Conservation (phyloP, 2,329 filamentous ascomycete species). For the Metarhizium rileyi region DNA sequence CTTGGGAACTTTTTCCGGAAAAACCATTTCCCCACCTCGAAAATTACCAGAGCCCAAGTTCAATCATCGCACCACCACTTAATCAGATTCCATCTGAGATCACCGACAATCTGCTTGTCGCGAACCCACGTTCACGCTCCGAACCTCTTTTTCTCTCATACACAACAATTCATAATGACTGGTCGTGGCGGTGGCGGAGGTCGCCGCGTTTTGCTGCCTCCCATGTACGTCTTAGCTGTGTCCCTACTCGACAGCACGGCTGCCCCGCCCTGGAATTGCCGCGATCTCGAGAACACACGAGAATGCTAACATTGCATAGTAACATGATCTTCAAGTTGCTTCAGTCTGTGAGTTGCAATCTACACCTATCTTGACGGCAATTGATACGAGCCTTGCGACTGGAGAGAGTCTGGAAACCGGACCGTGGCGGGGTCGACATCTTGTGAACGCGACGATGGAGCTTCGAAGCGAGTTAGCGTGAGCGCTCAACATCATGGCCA, state of each 20-base stretch:
- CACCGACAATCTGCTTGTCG: slow-evolving; percentile 4
- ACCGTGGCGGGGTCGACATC: neutral
- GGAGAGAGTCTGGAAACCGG: neutral
- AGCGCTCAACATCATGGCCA: too few relatives aligned
- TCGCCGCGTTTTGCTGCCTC: slow-evolving; percentile 50
- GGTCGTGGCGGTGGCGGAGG: slow-evolving; percentile 50
- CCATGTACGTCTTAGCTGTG: slow-evolving; percentile 31
- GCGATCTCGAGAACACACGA: neutral
- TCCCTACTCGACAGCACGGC: slow-evolving; percentile 1
- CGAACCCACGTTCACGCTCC: neutral
- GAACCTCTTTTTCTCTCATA: neutral
- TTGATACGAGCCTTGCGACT: neutral
- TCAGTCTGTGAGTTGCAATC: slow-evolving; percentile 37
- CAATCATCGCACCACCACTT: neutral
- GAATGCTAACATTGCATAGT: slow-evolving; percentile 23
- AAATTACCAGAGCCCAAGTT: slow-evolving; percentile 3
- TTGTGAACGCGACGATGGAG: neutral
- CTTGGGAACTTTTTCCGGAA: slow-evolving; percentile 1
- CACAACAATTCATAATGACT: slow-evolving; percentile 33
- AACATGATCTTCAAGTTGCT: slow-evolving; percentile 64
- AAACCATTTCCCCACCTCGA: slow-evolving; percentile 6
- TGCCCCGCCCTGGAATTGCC: neutral
- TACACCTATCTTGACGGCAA: neutral
- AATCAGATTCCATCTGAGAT: slow-evolving; percentile 1
- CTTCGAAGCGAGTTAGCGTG: neutral